A percentile compares a stretch with the other conserved stretches of the same genome.
These are phyloP conservation scores for Fusarium sp. DNA, from an alignment of 2,329 filamentous ascomycete species.

Conservation along the genomic window DNA sequence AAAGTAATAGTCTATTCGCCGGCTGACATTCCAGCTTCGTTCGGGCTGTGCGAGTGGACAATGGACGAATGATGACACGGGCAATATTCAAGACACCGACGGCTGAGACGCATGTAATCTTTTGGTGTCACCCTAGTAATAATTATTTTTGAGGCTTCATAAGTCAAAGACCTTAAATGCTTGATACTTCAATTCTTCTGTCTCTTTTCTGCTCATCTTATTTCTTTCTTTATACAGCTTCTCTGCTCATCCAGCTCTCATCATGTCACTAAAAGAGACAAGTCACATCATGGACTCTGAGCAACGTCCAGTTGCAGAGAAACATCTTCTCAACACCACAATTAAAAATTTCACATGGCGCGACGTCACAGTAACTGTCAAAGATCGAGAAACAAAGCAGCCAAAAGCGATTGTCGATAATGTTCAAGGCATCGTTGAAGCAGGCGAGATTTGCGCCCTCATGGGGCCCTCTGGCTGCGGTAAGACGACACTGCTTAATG, in stretches of 20 bases:
- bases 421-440: slow-evolving; percentile 72
- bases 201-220: neutral
- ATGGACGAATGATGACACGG: neutral
- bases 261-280: slow-evolving; percentile 12
- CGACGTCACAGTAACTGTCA: slow-evolving; percentile 75
- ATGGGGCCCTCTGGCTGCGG: slow-evolving; percentile 82
- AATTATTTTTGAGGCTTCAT: neutral
- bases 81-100: slow-evolving; percentile 27
- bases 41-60: neutral
- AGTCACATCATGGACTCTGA: slow-evolving; percentile 41
- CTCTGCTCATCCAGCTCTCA: neutral
- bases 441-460: slow-evolving; percentile 79
- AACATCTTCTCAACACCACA: slow-evolving; percentile 70
- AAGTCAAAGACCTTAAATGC: neutral
- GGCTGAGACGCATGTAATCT: neutral
- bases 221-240: neutral
- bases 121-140: neutral
- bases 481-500: slow-evolving; percentile 87
- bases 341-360: slow-evolving; percentile 75
- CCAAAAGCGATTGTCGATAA: slow-evolving; percentile 71
- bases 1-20: neutral
- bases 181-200: neutral
- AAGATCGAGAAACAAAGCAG: slow-evolving; percentile 73
- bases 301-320: slow-evolving; percentile 48
- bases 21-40: neutral